Evolutionary conservation across 805 yeast species (phyloP), one percentile per base, ranked within the genome.

Genomic region (Saccharomycopsis fermentans): DNA sequence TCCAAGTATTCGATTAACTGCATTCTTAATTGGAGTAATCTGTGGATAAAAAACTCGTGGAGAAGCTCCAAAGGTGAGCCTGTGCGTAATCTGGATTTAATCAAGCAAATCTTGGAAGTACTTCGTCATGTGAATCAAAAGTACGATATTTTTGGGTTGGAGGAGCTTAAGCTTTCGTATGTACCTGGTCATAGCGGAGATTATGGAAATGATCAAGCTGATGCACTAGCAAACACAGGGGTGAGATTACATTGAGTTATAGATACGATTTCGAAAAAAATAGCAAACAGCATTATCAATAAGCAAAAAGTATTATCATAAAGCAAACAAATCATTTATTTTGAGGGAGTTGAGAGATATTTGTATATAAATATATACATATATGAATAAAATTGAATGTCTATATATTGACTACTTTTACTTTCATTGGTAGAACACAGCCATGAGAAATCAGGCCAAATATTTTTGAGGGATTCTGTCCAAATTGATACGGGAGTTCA

Each of bases 141-240:
- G 0, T 67, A 67, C 55, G 39, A 63, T 4, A 62, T 21, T 11
- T n/a, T 19, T 19, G 47, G 67, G 6, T 71, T 73, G 64, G 74
- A 73, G 1, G 58, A 69, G 0, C 71, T 88, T 27, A 67, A 70
- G 4, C 67, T 90, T 29, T 69, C 67, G 4, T 82, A 92, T 74
- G 92, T 89, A 4, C 74, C 72, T 59, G 96, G 92, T 0, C 97
- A 91, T 68, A 69, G 75, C 17, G 91, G 88, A 0, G 70, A 73
- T 39, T 68, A 65, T 12, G 97, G 96, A 0, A 91, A 90, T 66
- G 90, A 83, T 61, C 74, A 68, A 66, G 97, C 96, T 0, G 96
- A 90, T 67, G 66, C 66, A 54, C 72, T 90, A 54, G 97, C 97
- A 2, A 84, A 78, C 58, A 56, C 63, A n/a, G 94, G 87, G 9